Evolutionary conservation across 768 basidiomycete genomes (phyloP).

Genomic region (Termitomyces titanicus): DNA sequence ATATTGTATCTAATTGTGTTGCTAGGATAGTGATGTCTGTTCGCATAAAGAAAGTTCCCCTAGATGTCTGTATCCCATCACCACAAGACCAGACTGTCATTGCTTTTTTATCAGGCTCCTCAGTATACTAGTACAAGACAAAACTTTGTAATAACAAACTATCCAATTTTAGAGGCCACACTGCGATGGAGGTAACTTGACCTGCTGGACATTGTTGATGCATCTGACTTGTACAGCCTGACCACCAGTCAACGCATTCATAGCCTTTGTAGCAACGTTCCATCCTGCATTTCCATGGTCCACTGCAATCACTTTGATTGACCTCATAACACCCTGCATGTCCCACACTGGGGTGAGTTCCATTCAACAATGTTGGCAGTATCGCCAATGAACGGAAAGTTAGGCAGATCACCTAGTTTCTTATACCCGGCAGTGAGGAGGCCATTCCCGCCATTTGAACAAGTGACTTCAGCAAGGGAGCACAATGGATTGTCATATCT

Average conservation of each 20-base stretch:
- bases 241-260: conserved; percentile 30
- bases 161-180: conserved; percentile 19
- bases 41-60: neutral
- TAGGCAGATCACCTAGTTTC: conserved; percentile 43
- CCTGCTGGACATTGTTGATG: conserved; percentile 16
- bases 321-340: conserved; percentile 43
- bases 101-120: neutral
- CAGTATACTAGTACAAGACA: neutral
- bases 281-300: conserved; percentile 29
- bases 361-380: conserved; percentile 39
- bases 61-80: neutral
- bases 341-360: conserved; percentile 45
- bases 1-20: neutral
- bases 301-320: conserved; percentile 42
- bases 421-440: conserved; percentile 34
- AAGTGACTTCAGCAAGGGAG: conserved; percentile 37
- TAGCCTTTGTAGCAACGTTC: conserved; percentile 25
- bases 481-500: conserved; percentile 33
- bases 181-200: conserved; percentile 14
- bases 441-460: conserved; percentile 46
- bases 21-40: neutral
- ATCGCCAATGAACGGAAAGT: conserved; percentile 53
- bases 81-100: neutral
- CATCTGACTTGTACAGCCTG: conserved; percentile 24
- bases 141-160: neutral